A percentile compares a stretch with the other conserved stretches of the same genome.
These are phyloP conservation scores for Sugiyamaella valdiviana DNA, from an alignment of 805 yeast species.

Conservation along the genomic window DNA sequence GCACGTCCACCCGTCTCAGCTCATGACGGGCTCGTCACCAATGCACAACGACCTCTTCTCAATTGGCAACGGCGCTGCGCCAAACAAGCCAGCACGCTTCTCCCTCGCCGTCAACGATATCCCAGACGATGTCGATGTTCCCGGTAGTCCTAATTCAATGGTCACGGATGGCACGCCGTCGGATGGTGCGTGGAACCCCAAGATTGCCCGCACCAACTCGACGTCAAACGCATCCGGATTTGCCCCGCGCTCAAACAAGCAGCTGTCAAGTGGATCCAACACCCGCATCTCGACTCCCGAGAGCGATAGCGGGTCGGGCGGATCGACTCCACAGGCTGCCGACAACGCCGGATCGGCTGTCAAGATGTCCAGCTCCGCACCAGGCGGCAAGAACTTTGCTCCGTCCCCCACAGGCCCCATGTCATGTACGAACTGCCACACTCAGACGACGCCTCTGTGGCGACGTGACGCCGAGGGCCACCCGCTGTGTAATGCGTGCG, in stretches of 20 bases:
- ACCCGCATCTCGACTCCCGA: conserved; percentile 8
- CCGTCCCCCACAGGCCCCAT: conserved; percentile 25
- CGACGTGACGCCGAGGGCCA: conserved; percentile 87
- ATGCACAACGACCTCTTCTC: conserved; percentile 4
- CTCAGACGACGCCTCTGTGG: conserved; percentile 93
- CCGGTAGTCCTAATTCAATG: neutral
- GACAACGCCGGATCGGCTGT: neutral
- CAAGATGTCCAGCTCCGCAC: neutral
- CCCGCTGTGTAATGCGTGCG: conserved; percentile 95
- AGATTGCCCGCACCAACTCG: conserved; percentile 15
- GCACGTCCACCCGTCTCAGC: conserved; percentile 13
- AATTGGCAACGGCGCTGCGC: conserved; percentile 1
- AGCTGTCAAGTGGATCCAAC: neutral
- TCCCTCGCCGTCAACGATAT: conserved; percentile 6
- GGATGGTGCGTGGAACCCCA: conserved; percentile 1
- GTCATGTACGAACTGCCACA: conserved; percentile 79
- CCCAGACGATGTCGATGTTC: conserved; percentile 6
- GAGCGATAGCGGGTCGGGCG: conserved; percentile 4
- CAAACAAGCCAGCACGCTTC: conserved; percentile 5
- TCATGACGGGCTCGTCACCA: conserved; percentile 5
- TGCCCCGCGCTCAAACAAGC: conserved; percentile 2
- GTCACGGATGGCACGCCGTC: neutral
- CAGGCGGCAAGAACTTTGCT: neutral
- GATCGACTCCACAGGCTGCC: conserved; percentile 4
- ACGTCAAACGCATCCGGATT: conserved; percentile 14